Base-by-base conservation (phyloP, 495 filamentous ascomycete species). In the Penicillium pancosmium region DNA sequence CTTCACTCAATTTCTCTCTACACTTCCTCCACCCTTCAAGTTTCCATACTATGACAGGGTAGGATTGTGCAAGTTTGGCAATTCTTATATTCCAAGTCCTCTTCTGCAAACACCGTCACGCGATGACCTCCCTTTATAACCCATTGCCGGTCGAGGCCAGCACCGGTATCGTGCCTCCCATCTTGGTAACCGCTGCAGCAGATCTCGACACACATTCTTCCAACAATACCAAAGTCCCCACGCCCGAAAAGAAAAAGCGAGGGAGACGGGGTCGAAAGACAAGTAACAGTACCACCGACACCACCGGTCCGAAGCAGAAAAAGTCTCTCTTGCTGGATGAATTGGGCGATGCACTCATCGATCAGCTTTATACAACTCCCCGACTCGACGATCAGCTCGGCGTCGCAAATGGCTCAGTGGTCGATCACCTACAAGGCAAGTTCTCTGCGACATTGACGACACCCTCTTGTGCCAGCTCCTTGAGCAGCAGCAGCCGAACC, bases 261-360 rank as follows among this genome's bases (percentile, higher is more conserved):
- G 15, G 43, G 4, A 50, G 61, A 9, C 50, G 59, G 3, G 60
- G 25, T 27, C 59, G 55, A 8, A 63, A 66, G 33, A n/a, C 25
- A 40, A 13, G 12, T n/a, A 44, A 44, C 12, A 67, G 57, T 21
- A 9, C 38, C 4, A 31, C 35, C 16, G 51, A 58, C 16, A 43
- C 53, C 3, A n/a, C 34, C n/a, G 53, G 19, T 3, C 1, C 43
- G 12, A 65, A 58, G 4, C 21, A 56, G 0, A 66, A 64, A 44
- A 68, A 72, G 48, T 15, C 44, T 3, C 25, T 62, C 46, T 50
- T 72, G 3, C 9, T 68, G 19, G 61, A 70, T 25, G 65, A 69
- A 41, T 46, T 72, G 13, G 68, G 65, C 2, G 59, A 68, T 40
- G 44, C 50, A 2, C 46, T 72, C 43, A 40, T 68, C 19, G 59